Evolutionary conservation across 2,329 filamentous ascomycete genomes (phyloP), one percentile per base, ranked within the genome.

Genomic region (Plectosphaerella plurivora): DNA sequence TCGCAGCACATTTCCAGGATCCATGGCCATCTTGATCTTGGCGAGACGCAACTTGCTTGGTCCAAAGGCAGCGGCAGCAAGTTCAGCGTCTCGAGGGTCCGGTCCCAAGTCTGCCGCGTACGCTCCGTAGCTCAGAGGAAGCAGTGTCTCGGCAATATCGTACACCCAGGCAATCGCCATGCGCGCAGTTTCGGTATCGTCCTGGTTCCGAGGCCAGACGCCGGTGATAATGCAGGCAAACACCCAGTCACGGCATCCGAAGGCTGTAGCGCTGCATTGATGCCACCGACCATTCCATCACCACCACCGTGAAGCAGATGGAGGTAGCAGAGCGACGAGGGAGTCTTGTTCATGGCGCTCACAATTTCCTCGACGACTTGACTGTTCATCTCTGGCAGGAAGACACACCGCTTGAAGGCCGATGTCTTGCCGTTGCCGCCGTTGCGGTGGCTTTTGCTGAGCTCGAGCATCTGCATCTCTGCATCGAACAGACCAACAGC

Each of bases 181-280:
- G 55, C 53, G 66, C 55, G 76, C 69, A 11, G 56, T 39, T 45
- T 68, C 63, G 0, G 70, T 76, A 44, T 62, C 72, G 56, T 83
- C 79, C 63, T 79, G 62, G 10, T 77, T 69, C 15, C 81, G 77
- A 3, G 71, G 69, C 83, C 83, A 87, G 53, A 84, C 76, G 24
- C 79, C 82, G 5, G 82, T 86, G 42, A 87, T 61, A 5, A 86
- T 79, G 58, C 83, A 87, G 45, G 82, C 83, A 67, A 78, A 86
- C 33, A 80, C 73, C 83, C 82, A 87, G 62, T 82, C 73, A 65
- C 83, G 78, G 68, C 77, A 84, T 45, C 83, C 82, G 51, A 87
- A 86, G 50, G 83, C 82, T 53, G 77, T 80, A 24, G 70, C 72
- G 55, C 2, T 65, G 59, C n/a, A n/a, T n/a, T n/a, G 15, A 78